Base-by-base conservation (phyloP, 352 stramenopile genomes). In the Phytophthora crassamura region DNA sequence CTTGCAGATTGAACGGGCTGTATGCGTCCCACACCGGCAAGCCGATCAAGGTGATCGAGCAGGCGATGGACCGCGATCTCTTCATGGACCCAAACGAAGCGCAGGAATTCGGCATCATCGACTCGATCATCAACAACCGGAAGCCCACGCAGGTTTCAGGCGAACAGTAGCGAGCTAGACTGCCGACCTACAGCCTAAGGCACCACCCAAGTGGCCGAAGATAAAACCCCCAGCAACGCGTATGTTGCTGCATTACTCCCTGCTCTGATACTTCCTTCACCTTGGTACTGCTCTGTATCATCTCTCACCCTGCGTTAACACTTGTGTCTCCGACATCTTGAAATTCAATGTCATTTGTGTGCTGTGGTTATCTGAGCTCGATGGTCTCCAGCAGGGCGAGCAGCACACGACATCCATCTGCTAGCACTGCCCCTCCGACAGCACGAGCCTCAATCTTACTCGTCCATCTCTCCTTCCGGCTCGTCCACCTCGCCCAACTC, bases 1-100 rank as follows among this genome's bases (percentile, higher is more conserved):
- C n/a, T 10, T 28, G 34, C 60, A 95, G 87, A 35, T 64, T 95
- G 56, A 95, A 95, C 58, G 75, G 73, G 4, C 53, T 95, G 25
- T 93, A 88, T 68, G 82, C 77, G 14, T 74, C 64, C 16, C 88
- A 95, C 70, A 94, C 88, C 18, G 74, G 74, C 2, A 92, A 95
- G 57, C 73, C 83, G 3, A 66, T 95, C n/a, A 75, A 75, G 15
- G 69, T 82, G 51, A 95, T 95, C 49, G 88, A 95, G 74, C 86
- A 91, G 58, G 86, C 86, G 8, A 94, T 95, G 88, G 88, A 95
- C 61, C 79, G 88, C 56, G 88, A 95, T 60, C 64, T 93, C 20
- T 95, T 95, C 72, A 92, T 96, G 84, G 86, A 96, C 52, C 77
- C 88, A 2, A 61, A 72, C 20, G 75, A 84, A 39, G 88, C 88